phyloP scores from a whole-genome alignment of 1,284 basidiomycete genomes.

The Trichosporon sp. region DNA sequence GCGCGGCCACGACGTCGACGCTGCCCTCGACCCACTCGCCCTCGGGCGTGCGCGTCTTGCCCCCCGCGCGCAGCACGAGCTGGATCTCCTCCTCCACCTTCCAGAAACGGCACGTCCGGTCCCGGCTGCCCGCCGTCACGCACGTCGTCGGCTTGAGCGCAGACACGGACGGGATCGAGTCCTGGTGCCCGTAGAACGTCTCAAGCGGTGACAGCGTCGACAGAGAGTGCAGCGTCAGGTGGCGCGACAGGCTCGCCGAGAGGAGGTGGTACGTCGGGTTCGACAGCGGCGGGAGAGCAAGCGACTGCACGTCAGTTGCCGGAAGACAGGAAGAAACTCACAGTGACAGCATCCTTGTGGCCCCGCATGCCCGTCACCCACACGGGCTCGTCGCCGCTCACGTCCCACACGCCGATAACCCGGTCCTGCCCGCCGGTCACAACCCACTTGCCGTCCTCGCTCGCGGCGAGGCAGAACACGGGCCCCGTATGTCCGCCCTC shows the following conservation, averaged over 20 bases:
- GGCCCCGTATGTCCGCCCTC: slow-evolving; percentile 79
- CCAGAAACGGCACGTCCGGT: slow-evolving; percentile 92
- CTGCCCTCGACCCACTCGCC: slow-evolving; percentile 69
- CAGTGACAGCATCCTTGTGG: slow-evolving; percentile 80
- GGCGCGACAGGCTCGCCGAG: slow-evolving; percentile 83
- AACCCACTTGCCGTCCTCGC: slow-evolving; percentile 76
- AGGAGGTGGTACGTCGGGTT: slow-evolving; percentile 76
- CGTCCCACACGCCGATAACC: slow-evolving; percentile 77
- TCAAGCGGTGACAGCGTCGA: slow-evolving; percentile 87
- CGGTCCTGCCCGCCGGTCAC: slow-evolving; percentile 83
- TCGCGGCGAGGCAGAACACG: slow-evolving; percentile 75
- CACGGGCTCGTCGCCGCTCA: slow-evolving; percentile 55
- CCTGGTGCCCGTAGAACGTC: slow-evolving; percentile 96
- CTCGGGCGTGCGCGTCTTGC: slow-evolving; percentile 53
- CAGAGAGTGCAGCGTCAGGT: slow-evolving; percentile 84
- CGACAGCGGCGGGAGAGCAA: slow-evolving; percentile 68
- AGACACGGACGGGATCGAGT: slow-evolving; percentile 72
- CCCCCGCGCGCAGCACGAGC: slow-evolving; percentile 90
- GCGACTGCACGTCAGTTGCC: slow-evolving; percentile 53
- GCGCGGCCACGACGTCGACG: slow-evolving; percentile 86
- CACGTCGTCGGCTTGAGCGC: slow-evolving; percentile 77
- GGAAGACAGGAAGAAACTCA: slow-evolving; percentile 51
- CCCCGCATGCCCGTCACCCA: slow-evolving; percentile 77
- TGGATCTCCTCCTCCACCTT: slow-evolving; percentile 95
- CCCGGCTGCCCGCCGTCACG: slow-evolving; percentile 80